Conservation (phyloP, 225 moss, liverwort and hornwort species). For the Rhytidiadelphus loreus region DNA sequence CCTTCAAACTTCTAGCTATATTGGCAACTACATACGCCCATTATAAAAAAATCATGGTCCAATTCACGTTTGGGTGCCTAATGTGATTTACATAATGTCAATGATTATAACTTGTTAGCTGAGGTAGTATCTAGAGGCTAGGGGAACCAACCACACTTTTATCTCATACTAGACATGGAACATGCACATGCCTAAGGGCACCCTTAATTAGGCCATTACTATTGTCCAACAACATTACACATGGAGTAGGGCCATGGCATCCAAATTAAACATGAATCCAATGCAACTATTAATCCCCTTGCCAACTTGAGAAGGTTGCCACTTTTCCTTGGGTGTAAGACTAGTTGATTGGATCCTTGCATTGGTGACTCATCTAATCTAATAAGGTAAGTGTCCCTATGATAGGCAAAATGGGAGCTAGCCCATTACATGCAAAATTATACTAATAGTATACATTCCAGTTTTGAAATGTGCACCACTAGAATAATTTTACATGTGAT, state of each 20-base stretch:
- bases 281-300: rapidly evolving
- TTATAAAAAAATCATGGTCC: not conserved
- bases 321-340: not conserved
- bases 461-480: no score
- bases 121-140: not conserved
- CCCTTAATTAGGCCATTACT: not conserved
- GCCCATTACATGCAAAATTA: no score
- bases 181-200: not conserved
- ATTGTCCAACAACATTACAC: rapidly evolving
- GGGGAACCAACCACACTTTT: not conserved
- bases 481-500: no score
- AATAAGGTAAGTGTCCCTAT: no score
- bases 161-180: not conserved
- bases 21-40: not conserved
- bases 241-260: rapidly evolving
- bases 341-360: not conserved
- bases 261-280: not conserved
- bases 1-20: not conserved
- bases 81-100: not conserved
- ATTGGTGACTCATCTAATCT: not conserved
- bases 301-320: not conserved
- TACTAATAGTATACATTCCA: no score
- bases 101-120: no score
- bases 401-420: no score
- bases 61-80: rapidly evolving